These are phyloP conservation scores for Myxozyma neglecta DNA, from an alignment of 805 yeast species.

Conservation along the genomic window DNA sequence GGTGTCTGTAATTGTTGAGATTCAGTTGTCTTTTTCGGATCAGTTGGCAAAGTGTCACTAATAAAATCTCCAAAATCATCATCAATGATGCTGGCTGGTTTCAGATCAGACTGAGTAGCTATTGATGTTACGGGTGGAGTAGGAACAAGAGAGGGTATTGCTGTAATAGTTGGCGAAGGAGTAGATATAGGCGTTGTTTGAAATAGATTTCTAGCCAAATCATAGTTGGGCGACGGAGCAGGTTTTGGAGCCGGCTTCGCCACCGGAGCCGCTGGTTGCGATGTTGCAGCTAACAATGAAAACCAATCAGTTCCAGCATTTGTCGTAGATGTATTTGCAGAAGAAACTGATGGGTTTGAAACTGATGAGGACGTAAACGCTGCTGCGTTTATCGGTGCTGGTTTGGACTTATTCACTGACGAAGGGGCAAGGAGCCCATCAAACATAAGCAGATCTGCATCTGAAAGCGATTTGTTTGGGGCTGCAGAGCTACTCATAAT, in stretches of 20 bases:
- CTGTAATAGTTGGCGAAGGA: neutral
- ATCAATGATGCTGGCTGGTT: neutral
- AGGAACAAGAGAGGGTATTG: neutral
- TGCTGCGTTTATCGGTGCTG: neutral
- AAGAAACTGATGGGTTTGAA: neutral
- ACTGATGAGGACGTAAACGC: neutral
- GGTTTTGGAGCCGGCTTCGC: neutral
- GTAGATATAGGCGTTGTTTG: neutral
- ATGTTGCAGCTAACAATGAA: conserved; percentile 8
- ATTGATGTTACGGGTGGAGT: neutral
- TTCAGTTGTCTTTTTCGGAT: neutral
- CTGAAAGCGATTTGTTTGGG: conserved; percentile 3
- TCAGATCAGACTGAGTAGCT: neutral
- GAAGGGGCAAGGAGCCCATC: conserved; percentile 21
- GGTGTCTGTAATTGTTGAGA: neutral
- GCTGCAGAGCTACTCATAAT: neutral
- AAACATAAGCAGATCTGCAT: conserved; percentile 25
- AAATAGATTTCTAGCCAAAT: conserved; percentile 2
- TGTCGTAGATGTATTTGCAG: neutral
- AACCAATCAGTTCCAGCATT: conserved; percentile 14
- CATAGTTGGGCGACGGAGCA: conserved; percentile 4
- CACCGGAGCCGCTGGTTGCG: neutral
- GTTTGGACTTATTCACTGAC: neutral
- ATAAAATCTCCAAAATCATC: conserved; percentile 26
- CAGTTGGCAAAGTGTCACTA: neutral